These are phyloP conservation scores for Periconia digitata DNA, from an alignment of 2,329 filamentous ascomycete species.

Conservation along the genomic window DNA sequence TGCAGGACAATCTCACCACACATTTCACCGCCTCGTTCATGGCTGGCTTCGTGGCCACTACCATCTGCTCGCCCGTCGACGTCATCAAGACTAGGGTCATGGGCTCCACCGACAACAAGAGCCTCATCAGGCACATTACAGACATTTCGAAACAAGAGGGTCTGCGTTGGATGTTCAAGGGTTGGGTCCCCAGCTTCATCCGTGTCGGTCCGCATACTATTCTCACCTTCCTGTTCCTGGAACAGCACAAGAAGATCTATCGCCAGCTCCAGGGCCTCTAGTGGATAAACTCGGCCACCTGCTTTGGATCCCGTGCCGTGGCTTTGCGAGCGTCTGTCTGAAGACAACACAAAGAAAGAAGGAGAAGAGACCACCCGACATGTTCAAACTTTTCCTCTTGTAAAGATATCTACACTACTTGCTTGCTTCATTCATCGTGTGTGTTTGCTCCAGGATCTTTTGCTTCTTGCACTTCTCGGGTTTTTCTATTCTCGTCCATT, in stretches of 20 bases:
- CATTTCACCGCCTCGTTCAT: slow-evolving; percentile 78
- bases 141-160: slow-evolving; percentile 73
- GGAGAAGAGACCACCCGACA: no score
- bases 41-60: slow-evolving; percentile 81
- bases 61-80: slow-evolving; percentile 81
- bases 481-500: no score
- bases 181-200: slow-evolving; percentile 80
- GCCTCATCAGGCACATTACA: slow-evolving; percentile 61
- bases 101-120: slow-evolving; percentile 61
- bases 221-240: slow-evolving; percentile 81
- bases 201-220: slow-evolving; percentile 75
- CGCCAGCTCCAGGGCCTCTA: slow-evolving; percentile 37
- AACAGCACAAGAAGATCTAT: slow-evolving; percentile 82
- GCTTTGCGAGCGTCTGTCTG: no score
- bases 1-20: slow-evolving; percentile 69
- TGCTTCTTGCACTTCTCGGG: no score
- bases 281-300: not conserved
- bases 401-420: no score
- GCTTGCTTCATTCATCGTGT: no score
- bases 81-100: slow-evolving; percentile 90
- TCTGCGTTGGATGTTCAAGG: slow-evolving; percentile 81
- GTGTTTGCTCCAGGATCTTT: no score
- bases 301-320: no score
- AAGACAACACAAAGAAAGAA: no score
- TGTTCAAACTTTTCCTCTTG: no score